Conservation (phyloP, 75 land plant species). For the Cunninghamia lanceolata region DNA sequence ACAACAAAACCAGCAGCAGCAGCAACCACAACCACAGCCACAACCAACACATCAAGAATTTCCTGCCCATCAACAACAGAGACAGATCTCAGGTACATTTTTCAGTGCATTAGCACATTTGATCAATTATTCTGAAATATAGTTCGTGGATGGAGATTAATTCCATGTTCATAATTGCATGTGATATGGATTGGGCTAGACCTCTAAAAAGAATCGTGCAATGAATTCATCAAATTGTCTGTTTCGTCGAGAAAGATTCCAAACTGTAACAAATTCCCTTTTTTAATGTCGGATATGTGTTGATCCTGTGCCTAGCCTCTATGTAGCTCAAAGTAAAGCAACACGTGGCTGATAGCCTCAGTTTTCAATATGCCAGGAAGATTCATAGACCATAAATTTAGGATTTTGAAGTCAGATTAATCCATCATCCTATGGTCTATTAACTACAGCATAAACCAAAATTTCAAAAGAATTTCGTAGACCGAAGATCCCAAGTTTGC, state of each 20-base stretch:
- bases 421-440: neutral
- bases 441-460: neutral
- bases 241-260: neutral
- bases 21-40: slow-evolving; percentile 7
- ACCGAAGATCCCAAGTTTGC: neutral
- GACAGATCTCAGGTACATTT: slow-evolving; percentile 2
- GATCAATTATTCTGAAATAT: neutral
- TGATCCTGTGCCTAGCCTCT: neutral
- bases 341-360: neutral
- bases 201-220: neutral
- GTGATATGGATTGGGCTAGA: neutral
- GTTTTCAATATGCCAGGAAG: neutral
- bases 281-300: neutral
- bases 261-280: neutral
- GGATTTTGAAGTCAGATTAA: neutral
- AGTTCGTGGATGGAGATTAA: neutral
- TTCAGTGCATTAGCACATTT: neutral
- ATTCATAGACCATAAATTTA: neutral
- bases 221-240: neutral
- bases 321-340: neutral
- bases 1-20: slow-evolving; percentile 11
- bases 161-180: neutral
- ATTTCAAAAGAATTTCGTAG: neutral
- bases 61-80: slow-evolving; percentile 12
- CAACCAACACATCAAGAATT: slow-evolving; percentile 3